Base-by-base conservation (phyloP, 2,329 filamentous ascomycete species). In the Microcyclosporella mali region DNA sequence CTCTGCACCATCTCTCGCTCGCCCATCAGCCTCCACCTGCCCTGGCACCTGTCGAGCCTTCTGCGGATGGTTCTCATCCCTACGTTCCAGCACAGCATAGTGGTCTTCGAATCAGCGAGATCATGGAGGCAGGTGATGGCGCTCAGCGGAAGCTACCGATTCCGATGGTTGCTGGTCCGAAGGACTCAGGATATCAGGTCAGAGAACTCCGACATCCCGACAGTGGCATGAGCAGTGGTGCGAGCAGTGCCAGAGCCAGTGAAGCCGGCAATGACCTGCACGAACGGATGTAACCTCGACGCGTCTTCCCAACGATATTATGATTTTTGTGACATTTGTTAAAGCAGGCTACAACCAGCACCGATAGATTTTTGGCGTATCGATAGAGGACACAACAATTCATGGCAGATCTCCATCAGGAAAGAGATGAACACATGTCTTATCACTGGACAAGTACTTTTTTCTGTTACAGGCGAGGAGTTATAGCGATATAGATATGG, bases 111-210 rank as follows among this genome's bases (percentile, higher is more conserved):
- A 82, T 97, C 56, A 85, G 82, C 46, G 90, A 97, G 64, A 97
- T 97, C 60, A 92, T 97, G 71, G 88, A 84, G 60, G 83, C 84
- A 55, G 78, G 88, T 1, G 89, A 95, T 51, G 88, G 88, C 29
- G 84, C 85, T 17, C 86, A 92, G 68, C 75, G 90, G 56, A 97
- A 97, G 67, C 73, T 97, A 14, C 90, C 90, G 0, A 85, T 95
- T 12, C 88, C 88, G 4, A 86, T 90, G 67, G 78, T 89, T n/a
- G 87, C 88, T 42, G 37, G 41, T 4, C 45, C 52, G 11, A 61
- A 63, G 37, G 53, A 58, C 36, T 49, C 48, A 34, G 58, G 43
- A 15, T 60, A 59, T 42, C 56, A 60, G 65, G 84, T 94, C 33
- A 85, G 85, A 2, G 90, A 95, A 57, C 75, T 95, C 43, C 45